Percentiles rank a stretch among this genome's conserved stretches.
phyloP scores from a whole-genome alignment of 495 filamentous ascomycete species.

The Penicillium silybi region DNA sequence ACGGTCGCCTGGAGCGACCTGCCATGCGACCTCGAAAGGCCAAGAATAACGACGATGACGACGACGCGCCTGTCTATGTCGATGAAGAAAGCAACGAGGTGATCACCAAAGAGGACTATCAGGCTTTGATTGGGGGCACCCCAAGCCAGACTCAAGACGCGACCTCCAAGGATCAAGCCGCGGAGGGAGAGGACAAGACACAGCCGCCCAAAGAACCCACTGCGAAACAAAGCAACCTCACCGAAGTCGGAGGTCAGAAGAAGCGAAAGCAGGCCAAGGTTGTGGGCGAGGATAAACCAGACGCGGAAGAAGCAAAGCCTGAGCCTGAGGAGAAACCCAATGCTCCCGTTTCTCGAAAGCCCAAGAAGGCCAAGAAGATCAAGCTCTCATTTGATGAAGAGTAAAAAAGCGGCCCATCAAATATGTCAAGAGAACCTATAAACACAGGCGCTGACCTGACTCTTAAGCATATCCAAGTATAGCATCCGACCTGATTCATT shows the following conservation, averaged over 20 bases:
- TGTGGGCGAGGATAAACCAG: conserved; percentile 32
- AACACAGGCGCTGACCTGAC: background rate
- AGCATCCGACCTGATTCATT: conserved; percentile 12
- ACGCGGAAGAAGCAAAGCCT: conserved; percentile 13
- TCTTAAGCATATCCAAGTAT: background rate
- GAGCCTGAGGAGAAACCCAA: conserved; percentile 25
- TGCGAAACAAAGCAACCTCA: conserved; percentile 34
- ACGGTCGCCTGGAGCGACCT: conserved; percentile 39
- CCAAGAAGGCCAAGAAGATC: conserved; percentile 46
- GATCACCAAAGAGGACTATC: conserved; percentile 47
- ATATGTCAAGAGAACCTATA: background rate
- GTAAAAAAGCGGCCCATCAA: conserved; percentile 1
- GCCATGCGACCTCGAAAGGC: conserved; percentile 37
- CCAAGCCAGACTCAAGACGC: conserved; percentile 15
- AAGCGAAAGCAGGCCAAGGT: conserved; percentile 46
- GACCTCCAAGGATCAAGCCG: conserved; percentile 6
- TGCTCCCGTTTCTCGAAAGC: conserved; percentile 25
- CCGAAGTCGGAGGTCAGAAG: conserved; percentile 40
- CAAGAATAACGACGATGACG: conserved; percentile 36
- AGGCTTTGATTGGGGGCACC: conserved; percentile 30
- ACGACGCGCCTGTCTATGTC: conserved; percentile 48
- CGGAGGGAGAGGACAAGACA: conserved; percentile 12
- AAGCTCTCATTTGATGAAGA: conserved; percentile 45
- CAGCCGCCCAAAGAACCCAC: conserved; percentile 15
- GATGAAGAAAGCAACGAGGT: conserved; percentile 47